These are phyloP conservation scores for Neonectria punicea DNA, from an alignment of 2,329 filamentous ascomycete species.

Conservation along the genomic window DNA sequence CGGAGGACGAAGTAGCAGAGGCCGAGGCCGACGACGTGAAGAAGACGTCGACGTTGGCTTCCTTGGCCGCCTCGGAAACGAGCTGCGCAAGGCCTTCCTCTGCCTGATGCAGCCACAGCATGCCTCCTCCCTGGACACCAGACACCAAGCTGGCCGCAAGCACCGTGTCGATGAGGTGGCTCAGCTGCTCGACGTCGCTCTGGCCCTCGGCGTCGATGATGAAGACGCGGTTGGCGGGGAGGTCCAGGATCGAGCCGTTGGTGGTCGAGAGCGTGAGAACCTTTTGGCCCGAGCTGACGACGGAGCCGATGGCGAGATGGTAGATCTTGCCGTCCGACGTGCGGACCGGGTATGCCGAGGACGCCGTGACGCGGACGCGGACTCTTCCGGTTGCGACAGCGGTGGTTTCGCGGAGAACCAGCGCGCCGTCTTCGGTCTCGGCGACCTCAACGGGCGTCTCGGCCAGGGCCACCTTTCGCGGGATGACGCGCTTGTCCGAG, in stretches of 20 bases:
- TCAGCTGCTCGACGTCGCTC: neutral
- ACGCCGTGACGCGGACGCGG: neutral
- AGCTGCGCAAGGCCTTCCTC: neutral
- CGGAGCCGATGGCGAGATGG: neutral
- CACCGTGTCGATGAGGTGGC: neutral
- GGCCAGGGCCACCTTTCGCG: neutral
- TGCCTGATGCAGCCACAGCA: neutral
- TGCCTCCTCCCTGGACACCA: neutral
- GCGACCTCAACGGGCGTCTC: neutral
- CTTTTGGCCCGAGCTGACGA: neutral
- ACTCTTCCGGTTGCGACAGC: neutral
- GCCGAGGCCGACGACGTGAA: neutral
- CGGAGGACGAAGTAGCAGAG: neutral
- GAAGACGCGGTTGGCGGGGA: neutral
- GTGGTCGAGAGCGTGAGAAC: neutral
- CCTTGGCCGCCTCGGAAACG: neutral
- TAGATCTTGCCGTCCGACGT: neutral
- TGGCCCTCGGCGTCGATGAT: neutral
- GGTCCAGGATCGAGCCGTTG: neutral
- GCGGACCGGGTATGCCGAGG: neutral
- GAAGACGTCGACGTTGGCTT: neutral
- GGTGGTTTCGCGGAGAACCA: neutral
- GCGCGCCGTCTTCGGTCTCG: neutral
- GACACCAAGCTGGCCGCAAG: neutral
- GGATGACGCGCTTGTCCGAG: conserved; percentile 1